Percentiles rank a stretch among this genome's conserved stretches.
Conservation (phyloP, 2,329 filamentous ascomycete genomes). For the Elsinoe australis region DNA sequence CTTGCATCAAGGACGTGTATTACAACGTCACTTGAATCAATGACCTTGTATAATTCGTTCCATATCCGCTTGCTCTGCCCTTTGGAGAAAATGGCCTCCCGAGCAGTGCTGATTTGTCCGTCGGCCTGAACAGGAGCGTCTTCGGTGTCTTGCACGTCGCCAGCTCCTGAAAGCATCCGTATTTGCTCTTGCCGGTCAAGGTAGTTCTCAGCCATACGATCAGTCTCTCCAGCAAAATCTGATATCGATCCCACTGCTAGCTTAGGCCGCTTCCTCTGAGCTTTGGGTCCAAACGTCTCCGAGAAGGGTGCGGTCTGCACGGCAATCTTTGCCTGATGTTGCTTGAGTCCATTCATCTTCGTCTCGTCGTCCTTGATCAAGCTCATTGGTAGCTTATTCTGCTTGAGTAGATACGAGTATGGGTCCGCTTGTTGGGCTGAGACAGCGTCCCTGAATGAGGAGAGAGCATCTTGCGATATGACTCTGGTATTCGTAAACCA, state of each 20-base stretch:
- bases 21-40: constrained; percentile 90
- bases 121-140: constrained; percentile 22
- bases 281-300: constrained; percentile 87
- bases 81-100: constrained; percentile 76
- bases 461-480: constrained; percentile 81
- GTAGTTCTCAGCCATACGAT: constrained; percentile 74
- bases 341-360: constrained; percentile 70
- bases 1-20: constrained; percentile 90
- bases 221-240: constrained; percentile 72
- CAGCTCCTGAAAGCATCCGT: constrained; percentile 62
- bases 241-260: constrained; percentile 72
- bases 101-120: constrained; percentile 38
- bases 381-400: constrained; percentile 94
- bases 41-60: constrained; percentile 90
- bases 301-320: constrained; percentile 80
- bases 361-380: constrained; percentile 69
- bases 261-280: constrained; percentile 87
- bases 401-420: constrained; percentile 89
- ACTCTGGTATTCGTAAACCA: constrained; percentile 95
- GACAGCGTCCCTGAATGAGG: constrained; percentile 83
- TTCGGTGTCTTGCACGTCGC: constrained; percentile 25
- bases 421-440: constrained; percentile 84
- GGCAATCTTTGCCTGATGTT: constrained; percentile 89
- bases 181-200: constrained; percentile 72
- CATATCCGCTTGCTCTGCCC: constrained; percentile 92